Percentiles rank a stretch among this genome's conserved stretches.
Conservation (phyloP, 192 early-diverging fungal genomes). For the Powellomyces hirtus region DNA sequence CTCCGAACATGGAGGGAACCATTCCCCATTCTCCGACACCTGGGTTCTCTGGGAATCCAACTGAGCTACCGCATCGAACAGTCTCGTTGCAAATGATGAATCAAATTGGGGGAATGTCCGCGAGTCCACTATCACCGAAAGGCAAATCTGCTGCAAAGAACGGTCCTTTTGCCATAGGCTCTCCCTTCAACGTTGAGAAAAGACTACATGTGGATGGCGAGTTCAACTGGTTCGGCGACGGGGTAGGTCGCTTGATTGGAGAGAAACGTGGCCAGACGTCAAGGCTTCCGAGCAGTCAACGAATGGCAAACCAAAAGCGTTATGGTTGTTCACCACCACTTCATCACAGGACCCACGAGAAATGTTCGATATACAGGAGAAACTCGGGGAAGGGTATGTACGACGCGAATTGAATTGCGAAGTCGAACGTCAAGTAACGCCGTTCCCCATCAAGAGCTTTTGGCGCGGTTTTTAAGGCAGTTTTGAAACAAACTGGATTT, state of each 20-base stretch:
- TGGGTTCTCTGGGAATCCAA: neutral
- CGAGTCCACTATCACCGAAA: neutral
- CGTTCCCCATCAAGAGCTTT: conserved; percentile 23
- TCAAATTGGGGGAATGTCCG: neutral
- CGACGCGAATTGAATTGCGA: no score
- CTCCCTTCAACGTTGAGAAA: conserved; percentile 29
- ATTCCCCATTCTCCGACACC: neutral
- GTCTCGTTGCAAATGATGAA: conserved; percentile 7
- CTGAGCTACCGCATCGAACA: neutral
- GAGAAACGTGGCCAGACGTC: no score
- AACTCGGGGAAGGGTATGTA: conserved; percentile 43
- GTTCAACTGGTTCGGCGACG: conserved; percentile 30
- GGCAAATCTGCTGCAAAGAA: neutral
- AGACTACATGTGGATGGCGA: conserved; percentile 28
- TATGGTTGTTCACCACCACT: no score
- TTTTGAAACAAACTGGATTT: conserved; percentile 39
- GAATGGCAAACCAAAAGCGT: no score
- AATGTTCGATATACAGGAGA: conserved; percentile 39
- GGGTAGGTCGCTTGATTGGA: conserved; percentile 3
- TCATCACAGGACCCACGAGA: conserved; percentile 29
- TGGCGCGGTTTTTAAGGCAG: conserved; percentile 39
- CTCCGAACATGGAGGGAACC: neutral
- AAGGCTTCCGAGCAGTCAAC: no score
- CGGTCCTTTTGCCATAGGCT: neutral
- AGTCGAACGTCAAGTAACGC: neutral